Evolutionary conservation across 495 filamentous ascomycete genomes (phyloP), one percentile per base, ranked within the genome.

Genomic region (Hypomontagnella submonticulosa): DNA sequence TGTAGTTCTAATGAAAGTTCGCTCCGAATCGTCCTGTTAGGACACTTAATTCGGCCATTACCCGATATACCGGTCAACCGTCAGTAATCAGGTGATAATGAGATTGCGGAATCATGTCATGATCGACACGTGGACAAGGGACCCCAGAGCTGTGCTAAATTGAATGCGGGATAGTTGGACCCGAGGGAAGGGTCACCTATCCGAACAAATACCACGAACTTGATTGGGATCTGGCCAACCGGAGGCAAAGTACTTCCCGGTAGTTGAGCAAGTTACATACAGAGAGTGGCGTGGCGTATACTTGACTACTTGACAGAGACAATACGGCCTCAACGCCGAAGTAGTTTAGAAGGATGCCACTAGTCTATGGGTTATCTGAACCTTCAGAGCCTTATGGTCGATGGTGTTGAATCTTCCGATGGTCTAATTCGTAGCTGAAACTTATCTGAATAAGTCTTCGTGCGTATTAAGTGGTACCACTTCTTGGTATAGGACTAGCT

Each of bases 11-110:
- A 64, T 69, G 34, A 61, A 57, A 47, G 34, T 23, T 33, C 32
- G 11, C 19, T 60, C 55, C 56, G 55, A 59, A 57, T 57, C 51
- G 55, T 64, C 57, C 60, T 60, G 55, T 46, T 59, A 60, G 16
- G 50, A 63, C 59, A 63, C 66, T 55, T 56, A 69, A 61, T 63
- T 48, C 37, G 51, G 60, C 50, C 60, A 64, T 40, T 69, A 63
- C 37, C 66, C 66, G 66, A 57, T 50, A 60, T 52, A 42, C 38
- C 49, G 30, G 60, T 57, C 33, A 32, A 50, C 49, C 38, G 16
- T 48, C 56, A 50, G 55, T 61, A 51, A 60, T 61, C 55, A 61
- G 50, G 51, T 57, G 66, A 48, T 43, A 50, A 64, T 30, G 41
- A 23, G 50, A 32, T 58, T 52, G 44, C 44, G 34, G 34, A 69